A percentile compares a stretch with the other conserved stretches of the same genome.
These are phyloP conservation scores for Herpetomonas samuelpessoai DNA, from an alignment of 208 protist species.

Conservation along the genomic window DNA sequence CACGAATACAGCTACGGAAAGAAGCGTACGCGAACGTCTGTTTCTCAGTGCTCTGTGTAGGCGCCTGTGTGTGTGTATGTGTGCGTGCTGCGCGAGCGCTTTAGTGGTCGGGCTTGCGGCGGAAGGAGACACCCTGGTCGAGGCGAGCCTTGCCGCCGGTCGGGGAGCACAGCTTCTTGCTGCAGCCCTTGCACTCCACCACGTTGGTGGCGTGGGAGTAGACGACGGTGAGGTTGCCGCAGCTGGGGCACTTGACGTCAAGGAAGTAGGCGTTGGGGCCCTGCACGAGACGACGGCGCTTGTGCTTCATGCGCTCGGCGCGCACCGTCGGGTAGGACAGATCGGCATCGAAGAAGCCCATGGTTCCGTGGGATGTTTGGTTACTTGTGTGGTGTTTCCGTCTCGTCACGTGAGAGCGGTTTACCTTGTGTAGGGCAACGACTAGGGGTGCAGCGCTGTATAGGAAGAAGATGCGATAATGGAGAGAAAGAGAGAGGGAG, in stretches of 20 bases:
- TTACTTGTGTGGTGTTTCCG: slow-evolving; percentile 1
- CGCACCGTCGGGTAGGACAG: slow-evolving; percentile 96
- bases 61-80: slow-evolving; percentile 1
- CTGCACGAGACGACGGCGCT: slow-evolving; percentile 99
- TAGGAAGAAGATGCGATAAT: not conserved
- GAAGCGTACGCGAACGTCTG: no score
- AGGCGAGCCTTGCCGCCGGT: slow-evolving; percentile 98
- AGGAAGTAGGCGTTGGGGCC: slow-evolving; percentile 99
- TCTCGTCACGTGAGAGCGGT: not conserved
- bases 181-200: slow-evolving; percentile 97
- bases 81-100: not conserved
- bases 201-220: slow-evolving; percentile 98
- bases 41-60: not conserved
- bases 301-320: slow-evolving; percentile 97
- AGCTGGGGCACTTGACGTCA: slow-evolving; percentile 99
- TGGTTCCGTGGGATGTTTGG: slow-evolving; percentile 21
- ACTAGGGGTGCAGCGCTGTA: not conserved
- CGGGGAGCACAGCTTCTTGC: slow-evolving; percentile 96
- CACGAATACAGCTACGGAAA: no score
- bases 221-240: slow-evolving; percentile 94
- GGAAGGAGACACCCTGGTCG: slow-evolving; percentile 94
- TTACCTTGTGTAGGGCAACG: not conserved
- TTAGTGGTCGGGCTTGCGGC: slow-evolving; percentile 95
- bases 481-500: slow-evolving; percentile 1
- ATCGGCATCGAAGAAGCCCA: slow-evolving; percentile 95